Evolutionary conservation across 2,329 filamentous ascomycete species (phyloP).

Genomic region (Lecanosticta acicola): DNA sequence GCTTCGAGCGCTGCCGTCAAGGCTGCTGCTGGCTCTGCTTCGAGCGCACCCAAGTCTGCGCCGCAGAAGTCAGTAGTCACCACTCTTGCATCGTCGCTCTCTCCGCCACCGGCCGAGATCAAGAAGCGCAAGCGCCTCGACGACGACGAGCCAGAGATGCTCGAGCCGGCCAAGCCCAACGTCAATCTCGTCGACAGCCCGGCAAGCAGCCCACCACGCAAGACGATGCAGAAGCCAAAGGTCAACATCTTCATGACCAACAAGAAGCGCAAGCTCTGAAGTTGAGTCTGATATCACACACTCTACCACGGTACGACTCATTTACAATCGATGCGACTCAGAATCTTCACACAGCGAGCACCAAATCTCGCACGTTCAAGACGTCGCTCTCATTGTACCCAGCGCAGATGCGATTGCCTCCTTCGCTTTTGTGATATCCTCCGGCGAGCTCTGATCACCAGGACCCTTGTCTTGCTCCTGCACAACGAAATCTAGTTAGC

Average conservation of each 20-base stretch:
- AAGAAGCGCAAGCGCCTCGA: not conserved
- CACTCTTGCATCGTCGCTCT: too few species aligned
- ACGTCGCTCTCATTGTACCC: slow-evolving; percentile 36
- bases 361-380: slow-evolving; percentile 12
- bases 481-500: slow-evolving; percentile 6
- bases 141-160: not conserved
- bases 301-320: not conserved
- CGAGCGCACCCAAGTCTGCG: not conserved
- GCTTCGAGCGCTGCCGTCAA: not conserved
- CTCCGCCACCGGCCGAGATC: not conserved
- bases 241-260: slow-evolving; percentile 11
- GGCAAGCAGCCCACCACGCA: slow-evolving; percentile 2
- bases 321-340: too few species aligned
- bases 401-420: slow-evolving; percentile 39
- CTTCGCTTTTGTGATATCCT: slow-evolving; percentile 44
- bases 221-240: slow-evolving; percentile 20
- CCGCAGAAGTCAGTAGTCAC: not conserved
- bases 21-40: not conserved
- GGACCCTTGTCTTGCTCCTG: slow-evolving; percentile 40
- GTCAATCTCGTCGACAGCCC: slow-evolving; percentile 12
- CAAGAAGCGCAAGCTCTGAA: slow-evolving; percentile 12
- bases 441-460: slow-evolving; percentile 34
- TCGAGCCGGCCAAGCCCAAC: not conserved
- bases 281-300: not conserved
- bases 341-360: too few species aligned